Base-by-base conservation (phyloP, 1,139 yeast genomes). In the Magnusiomyces magnusii region DNA sequence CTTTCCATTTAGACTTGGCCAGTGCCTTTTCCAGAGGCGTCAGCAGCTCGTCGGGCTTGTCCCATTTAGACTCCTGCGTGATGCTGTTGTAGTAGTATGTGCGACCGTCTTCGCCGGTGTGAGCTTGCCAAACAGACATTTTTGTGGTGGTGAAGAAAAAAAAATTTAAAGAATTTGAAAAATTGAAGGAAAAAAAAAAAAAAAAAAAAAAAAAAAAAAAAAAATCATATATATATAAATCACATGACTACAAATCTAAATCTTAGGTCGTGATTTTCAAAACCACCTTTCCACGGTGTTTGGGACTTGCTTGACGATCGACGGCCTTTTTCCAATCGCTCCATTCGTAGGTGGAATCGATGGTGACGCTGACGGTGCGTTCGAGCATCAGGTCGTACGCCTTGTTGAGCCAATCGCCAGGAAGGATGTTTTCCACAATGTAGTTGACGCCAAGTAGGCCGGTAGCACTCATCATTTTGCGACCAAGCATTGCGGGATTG, bases 61-160 rank as follows among this genome's bases (percentile, higher is more conserved):
- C 88, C 96, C 97, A 91, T 54, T 85, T 82, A 0, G 96, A 85
- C 66, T 84, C 84, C 57, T 83, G 80, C 0, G 95, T 86, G 47
- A 69, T 77, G 0, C 80, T 62, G 65, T 91, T 84, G 71, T 83
- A 88, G 71, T 86, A 91, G 73, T 91, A 92, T 0, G 76, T 76
- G 50, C 86, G 78, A 0, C 95, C 95, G 49, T 82, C 81, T 15
- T 80, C 82, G 64, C 86, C 90, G 49, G 75, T 75, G 24, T 81
- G 80, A 62, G 83, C 80, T 69, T 82, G 84, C 97, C 97, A 90
- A 19, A 36, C 54, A 17, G 28, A 21, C 54, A 51, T 51, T 7
- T 17, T 49, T 23, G 10, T 19, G 13, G 2, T 44, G 49, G 36
- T 31, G 36, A 13, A 13, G 13, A 31, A 31, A 13, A 31, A 7